phyloP scores from a whole-genome alignment of 805 yeast species.

The Candida xiaguanensis region DNA sequence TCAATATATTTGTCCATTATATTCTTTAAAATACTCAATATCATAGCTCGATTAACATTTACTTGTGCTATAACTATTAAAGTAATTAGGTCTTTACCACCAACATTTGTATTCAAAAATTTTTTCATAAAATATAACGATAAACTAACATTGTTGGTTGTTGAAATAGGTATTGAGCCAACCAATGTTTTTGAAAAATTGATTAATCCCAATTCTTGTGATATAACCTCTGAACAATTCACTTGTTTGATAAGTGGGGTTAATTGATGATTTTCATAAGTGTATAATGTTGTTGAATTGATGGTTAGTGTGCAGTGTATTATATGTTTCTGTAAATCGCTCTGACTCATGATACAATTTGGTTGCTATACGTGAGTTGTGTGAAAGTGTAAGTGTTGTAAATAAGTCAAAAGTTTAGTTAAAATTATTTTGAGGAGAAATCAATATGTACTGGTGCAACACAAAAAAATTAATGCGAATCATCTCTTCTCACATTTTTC shows the following conservation, averaged over 20 bases:
- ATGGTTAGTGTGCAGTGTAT: constrained; percentile 46
- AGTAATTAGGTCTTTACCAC: constrained; percentile 48
- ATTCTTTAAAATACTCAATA: constrained; percentile 46
- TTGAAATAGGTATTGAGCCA: constrained; percentile 32
- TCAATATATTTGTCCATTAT: constrained; percentile 48
- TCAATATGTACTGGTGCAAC: neutral
- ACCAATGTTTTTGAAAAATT: constrained; percentile 44
- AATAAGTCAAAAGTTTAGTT: neutral
- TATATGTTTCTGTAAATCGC: constrained; percentile 21
- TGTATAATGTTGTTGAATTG: constrained; percentile 58
- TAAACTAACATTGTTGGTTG: constrained; percentile 24
- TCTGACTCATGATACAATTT: constrained; percentile 5
- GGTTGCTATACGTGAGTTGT: no score
- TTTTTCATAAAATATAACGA: constrained; percentile 49
- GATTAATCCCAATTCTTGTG: constrained; percentile 52
- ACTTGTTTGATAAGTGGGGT: constrained; percentile 36
- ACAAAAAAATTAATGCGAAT: neutral
- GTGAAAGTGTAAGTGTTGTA: constrained; percentile 3
- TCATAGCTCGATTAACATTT: constrained; percentile 42
- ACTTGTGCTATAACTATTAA: constrained; percentile 47
- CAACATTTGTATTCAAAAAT: constrained; percentile 35
- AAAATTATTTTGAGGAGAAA: neutral
- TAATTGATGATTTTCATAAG: constrained; percentile 49
- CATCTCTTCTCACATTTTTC: constrained; percentile 6
- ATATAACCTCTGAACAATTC: constrained; percentile 51